Conservation (phyloP, 2,329 filamentous ascomycete genomes). For the Paraconiothyrium sp. region DNA sequence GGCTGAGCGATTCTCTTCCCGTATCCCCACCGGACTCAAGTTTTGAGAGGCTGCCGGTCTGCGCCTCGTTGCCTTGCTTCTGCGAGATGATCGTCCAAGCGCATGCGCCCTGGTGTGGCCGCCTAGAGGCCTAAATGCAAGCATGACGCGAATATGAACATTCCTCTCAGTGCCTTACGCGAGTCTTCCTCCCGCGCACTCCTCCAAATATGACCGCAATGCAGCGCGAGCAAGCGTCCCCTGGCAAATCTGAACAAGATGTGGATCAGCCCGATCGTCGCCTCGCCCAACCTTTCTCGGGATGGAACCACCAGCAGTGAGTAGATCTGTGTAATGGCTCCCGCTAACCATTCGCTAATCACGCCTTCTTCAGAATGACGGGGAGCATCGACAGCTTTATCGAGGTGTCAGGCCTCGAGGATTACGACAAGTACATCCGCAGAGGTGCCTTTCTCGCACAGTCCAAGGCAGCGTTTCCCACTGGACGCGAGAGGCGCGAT, state of each 20-base stretch:
- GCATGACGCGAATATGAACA: neutral
- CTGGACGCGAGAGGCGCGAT: constrained; percentile 22
- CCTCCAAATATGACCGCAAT: constrained; percentile 1
- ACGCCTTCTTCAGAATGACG: constrained; percentile 16
- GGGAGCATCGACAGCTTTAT: constrained; percentile 27
- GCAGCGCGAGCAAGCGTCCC: constrained; percentile 11
- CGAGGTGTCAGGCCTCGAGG: constrained; percentile 23
- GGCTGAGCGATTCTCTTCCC: neutral
- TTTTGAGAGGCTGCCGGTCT: neutral
- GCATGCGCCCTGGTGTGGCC: neutral
- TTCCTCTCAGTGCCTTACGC: neutral
- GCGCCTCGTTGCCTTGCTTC: constrained; percentile 18
- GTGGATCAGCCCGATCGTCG: constrained; percentile 28
- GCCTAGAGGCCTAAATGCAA: neutral
- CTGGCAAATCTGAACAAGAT: constrained; percentile 10
- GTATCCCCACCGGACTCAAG: neutral
- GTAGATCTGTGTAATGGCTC: neutral
- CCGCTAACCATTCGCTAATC: constrained; percentile 5
- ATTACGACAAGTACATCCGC: constrained; percentile 31
- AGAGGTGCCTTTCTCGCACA: constrained; percentile 33
- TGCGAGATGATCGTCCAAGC: neutral
- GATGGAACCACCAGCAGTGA: constrained; percentile 24
- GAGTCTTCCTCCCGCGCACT: neutral
- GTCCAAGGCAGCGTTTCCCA: constrained; percentile 26
- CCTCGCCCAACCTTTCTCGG: constrained; percentile 29